Evolutionary conservation across 1,284 basidiomycete species (phyloP).

Genomic region (Quambalaria eucalypti): DNA sequence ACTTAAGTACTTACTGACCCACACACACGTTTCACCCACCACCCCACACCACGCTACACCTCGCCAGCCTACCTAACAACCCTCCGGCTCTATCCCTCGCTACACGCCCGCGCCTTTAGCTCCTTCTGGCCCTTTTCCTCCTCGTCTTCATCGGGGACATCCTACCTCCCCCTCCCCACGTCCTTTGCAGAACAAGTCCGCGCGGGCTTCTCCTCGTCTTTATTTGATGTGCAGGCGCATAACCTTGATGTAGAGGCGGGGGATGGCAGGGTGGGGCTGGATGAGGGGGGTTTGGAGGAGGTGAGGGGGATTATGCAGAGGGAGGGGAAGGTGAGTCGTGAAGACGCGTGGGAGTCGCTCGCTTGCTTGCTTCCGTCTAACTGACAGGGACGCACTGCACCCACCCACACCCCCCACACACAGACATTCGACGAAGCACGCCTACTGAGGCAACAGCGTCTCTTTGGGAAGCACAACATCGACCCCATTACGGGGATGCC

Average conservation of each 20-base stretch:
- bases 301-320: background rate
- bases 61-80: background rate
- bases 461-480: conserved; percentile 29
- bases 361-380: too few relatives aligned
- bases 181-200: background rate
- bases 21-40: background rate
- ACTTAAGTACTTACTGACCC: too few relatives aligned
- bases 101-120: background rate
- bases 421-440: conserved; percentile 40
- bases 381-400: too few relatives aligned
- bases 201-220: background rate
- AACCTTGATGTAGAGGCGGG: background rate
- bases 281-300: background rate
- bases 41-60: background rate
- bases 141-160: background rate
- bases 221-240: background rate
- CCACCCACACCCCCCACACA: background rate
- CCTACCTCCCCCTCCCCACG: background rate
- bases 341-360: too few relatives aligned
- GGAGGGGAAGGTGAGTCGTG: background rate
- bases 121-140: background rate
- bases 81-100: background rate
- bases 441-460: conserved; percentile 31
- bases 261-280: background rate
- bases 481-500: conserved; percentile 41